Evolutionary conservation across 2,329 filamentous ascomycete genomes (phyloP), one percentile per base, ranked within the genome.

Genomic region (Botrytis paeoniae): DNA sequence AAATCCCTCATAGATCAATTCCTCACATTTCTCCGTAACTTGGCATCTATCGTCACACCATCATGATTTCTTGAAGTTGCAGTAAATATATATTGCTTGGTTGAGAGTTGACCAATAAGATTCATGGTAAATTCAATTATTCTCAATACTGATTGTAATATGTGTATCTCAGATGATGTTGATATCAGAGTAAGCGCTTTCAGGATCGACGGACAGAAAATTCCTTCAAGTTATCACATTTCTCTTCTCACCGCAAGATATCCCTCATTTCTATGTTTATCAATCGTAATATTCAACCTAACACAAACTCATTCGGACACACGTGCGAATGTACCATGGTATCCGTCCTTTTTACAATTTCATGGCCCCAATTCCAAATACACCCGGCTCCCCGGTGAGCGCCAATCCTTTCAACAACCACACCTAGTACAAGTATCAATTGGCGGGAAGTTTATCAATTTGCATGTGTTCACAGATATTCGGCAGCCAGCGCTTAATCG

Each of bases 1-100:
- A 66, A 66, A 66, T 66, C 45, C 64, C 64, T 66, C 64, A 66
- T 66, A 66, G 35, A 54, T 66, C 45, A 39, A 54, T 29, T 20
- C 45, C 64, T 66, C 22, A 39, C 32, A 66, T 66, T 48, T 54
- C 64, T 66, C 45, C 25, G 22, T 66, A 66, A 48, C 64, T 66
- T 66, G 45, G 32, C 32, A 66, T 54, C 29, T 18, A 29, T 3
- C 4, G 35, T 54, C 64, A 66, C 37, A 63, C 32, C 63, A 37
- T n/a, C 14, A 65, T 35, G n/a, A 32, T 32, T 64, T 45, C 8
- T 8, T 22, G 39, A 64, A 12, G 39, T 64, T 64, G 29, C 61
- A 32, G 29, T 45, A 45, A 39, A 45, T 45, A 35, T 29, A 35
- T 32, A 37, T 64, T 64, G 32, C 43, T 54, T n/a, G 63, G 9